phyloP scores from a whole-genome alignment of 805 yeast genomes.

The Ogataea pini region DNA sequence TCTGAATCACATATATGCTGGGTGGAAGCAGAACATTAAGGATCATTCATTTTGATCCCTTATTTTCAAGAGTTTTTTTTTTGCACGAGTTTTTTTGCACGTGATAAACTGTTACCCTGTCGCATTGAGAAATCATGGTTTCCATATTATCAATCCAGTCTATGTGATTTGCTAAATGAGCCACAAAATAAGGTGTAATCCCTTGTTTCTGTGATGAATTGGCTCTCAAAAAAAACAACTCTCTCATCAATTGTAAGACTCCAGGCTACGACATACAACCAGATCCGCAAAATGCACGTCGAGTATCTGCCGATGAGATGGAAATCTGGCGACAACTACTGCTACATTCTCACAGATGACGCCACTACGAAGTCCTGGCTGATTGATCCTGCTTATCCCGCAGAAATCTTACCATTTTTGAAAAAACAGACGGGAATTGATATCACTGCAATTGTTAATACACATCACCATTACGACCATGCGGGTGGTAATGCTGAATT shows the following conservation, averaged over 20 bases:
- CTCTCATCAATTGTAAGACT: background rate
- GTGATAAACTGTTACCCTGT: background rate
- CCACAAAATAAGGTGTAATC: background rate
- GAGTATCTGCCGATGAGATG: constrained; percentile 88
- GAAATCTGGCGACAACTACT: constrained; percentile 90
- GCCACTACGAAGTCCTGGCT: constrained; percentile 70
- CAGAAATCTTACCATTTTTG: constrained; percentile 57
- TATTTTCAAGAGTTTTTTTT: too few relatives aligned
- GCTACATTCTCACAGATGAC: constrained; percentile 75
- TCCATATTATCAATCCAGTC: background rate
- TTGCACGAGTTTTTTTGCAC: background rate
- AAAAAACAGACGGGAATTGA: constrained; percentile 38
- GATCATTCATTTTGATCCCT: too few relatives aligned
- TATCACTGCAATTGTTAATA: constrained; percentile 79
- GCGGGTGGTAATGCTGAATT: constrained; percentile 74
- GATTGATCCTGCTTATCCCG: constrained; percentile 90
- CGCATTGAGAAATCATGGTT: background rate
- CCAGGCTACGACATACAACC: background rate
- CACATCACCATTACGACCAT: constrained; percentile 97
- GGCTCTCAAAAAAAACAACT: background rate
- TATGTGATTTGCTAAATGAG: background rate
- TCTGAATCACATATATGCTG: too few relatives aligned
- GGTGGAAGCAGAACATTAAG: too few relatives aligned
- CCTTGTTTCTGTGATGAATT: background rate
- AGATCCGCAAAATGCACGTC: constrained; percentile 69